Conservation (phyloP, 2,329 filamentous ascomycete species). For the Nannizzia gypsea region DNA sequence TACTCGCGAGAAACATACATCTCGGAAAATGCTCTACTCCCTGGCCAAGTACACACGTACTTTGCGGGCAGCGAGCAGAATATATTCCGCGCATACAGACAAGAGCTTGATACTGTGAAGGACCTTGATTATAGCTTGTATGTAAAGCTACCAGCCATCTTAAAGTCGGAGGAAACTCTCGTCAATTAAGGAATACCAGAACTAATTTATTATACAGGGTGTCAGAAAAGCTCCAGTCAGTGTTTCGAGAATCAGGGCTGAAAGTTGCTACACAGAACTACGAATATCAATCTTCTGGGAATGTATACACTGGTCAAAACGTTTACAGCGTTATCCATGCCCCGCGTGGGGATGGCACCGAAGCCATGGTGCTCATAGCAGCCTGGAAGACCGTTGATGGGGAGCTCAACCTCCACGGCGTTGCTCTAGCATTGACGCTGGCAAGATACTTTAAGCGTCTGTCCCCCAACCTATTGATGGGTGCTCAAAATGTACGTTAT, state of each 20-base stretch:
- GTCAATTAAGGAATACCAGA: neutral
- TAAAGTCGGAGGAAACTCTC: neutral
- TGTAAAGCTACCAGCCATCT: conserved; percentile 5
- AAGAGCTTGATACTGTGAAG: conserved; percentile 56
- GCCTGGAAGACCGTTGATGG: conserved; percentile 75
- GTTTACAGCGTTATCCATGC: conserved; percentile 88
- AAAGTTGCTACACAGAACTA: conserved; percentile 85
- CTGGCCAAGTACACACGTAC: conserved; percentile 94
- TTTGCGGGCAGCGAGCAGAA: conserved; percentile 95
- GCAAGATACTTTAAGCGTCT: conserved; percentile 85
- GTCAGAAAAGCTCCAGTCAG: conserved; percentile 60
- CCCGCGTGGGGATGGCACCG: conserved; percentile 87
- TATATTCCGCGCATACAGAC: conserved; percentile 77
- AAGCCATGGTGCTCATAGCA: conserved; percentile 85
- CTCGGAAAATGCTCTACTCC: conserved; percentile 90
- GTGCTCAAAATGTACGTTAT: neutral
- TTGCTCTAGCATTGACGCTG: conserved; percentile 73
- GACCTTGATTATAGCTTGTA: conserved; percentile 27
- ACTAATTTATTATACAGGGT: conserved; percentile 24
- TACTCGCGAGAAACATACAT: conserved; percentile 92
- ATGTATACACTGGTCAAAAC: conserved; percentile 69
- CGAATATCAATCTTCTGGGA: conserved; percentile 67
- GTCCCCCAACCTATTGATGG: conserved; percentile 12
- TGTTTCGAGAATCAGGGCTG: conserved; percentile 66
- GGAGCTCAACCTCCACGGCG: conserved; percentile 71